Conservation (phyloP, 768 basidiomycete species). For the Tricholoma furcatifolium region DNA sequence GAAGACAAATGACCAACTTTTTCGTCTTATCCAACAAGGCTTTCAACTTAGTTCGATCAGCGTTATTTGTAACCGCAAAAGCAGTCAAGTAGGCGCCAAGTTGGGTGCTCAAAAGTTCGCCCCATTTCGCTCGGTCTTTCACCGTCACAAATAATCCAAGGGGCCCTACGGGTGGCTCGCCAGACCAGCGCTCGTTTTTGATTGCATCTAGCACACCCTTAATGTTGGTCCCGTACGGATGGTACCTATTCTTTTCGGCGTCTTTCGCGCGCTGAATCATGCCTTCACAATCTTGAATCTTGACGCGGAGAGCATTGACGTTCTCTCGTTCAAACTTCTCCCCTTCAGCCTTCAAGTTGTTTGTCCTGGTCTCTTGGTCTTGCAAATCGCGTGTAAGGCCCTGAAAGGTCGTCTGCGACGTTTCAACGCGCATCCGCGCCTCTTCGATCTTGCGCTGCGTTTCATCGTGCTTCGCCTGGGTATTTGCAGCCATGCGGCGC, state of each 20-base stretch:
- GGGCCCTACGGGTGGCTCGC: constrained; percentile 72
- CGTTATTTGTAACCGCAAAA: constrained; percentile 72
- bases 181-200: constrained; percentile 53
- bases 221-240: constrained; percentile 64
- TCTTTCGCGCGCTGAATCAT: constrained; percentile 50
- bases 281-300: constrained; percentile 45
- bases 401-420: constrained; percentile 33
- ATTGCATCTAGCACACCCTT: constrained; percentile 56
- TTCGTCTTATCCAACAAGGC: constrained; percentile 52
- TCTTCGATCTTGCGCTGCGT: constrained; percentile 48
- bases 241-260: constrained; percentile 55
- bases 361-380: constrained; percentile 26
- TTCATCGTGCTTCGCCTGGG: constrained; percentile 63
- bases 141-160: constrained; percentile 78
- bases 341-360: constrained; percentile 35
- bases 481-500: constrained; percentile 50
- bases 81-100: constrained; percentile 58
- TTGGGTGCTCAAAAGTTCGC: constrained; percentile 58
- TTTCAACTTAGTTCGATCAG: constrained; percentile 60
- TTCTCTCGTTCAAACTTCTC: constrained; percentile 30
- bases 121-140: constrained; percentile 63
- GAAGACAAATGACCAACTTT: constrained; percentile 52
- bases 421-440: constrained; percentile 37
- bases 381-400: constrained; percentile 32
- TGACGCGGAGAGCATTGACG: constrained; percentile 28